A percentile compares a stretch with the other conserved stretches of the same genome.
Evolutionary conservation across 2,329 filamentous ascomycete species (phyloP).

Genomic region (Ilyonectria mors-panacis): DNA sequence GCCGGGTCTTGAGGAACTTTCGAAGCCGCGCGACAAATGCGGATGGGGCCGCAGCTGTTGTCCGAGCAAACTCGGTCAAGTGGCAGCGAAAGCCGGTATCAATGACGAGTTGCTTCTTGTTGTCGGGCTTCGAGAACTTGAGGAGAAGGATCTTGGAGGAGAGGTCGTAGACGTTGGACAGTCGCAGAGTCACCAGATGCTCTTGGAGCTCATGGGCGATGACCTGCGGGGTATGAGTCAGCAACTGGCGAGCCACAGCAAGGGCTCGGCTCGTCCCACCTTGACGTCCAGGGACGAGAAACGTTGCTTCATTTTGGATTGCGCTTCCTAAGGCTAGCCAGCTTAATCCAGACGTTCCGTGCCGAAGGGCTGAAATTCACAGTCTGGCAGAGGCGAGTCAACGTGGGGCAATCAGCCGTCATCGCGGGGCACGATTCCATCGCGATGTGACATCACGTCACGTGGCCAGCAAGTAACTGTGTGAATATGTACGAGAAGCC

Average conservation of each 20-base stretch:
- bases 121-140: slow-evolving; percentile 92
- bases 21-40: slow-evolving; percentile 87
- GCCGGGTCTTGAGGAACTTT: slow-evolving; percentile 88
- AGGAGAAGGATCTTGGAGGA: slow-evolving; percentile 95
- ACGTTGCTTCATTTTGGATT: slow-evolving; percentile 78
- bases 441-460: slow-evolving; percentile 39
- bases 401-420: slow-evolving; percentile 35
- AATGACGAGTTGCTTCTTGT: slow-evolving; percentile 90
- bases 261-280: slow-evolving; percentile 55
- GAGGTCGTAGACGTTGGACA: slow-evolving; percentile 96
- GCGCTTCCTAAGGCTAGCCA: slow-evolving; percentile 12
- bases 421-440: slow-evolving; percentile 34
- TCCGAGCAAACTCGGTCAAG: slow-evolving; percentile 89
- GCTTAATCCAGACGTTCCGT: slow-evolving; percentile 21
- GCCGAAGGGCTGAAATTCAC: slow-evolving; percentile 21
- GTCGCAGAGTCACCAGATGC: slow-evolving; percentile 81
- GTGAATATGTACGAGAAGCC: not conserved
- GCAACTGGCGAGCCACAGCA: slow-evolving; percentile 13
- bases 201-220: slow-evolving; percentile 93
- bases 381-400: slow-evolving; percentile 24
- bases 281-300: slow-evolving; percentile 86
- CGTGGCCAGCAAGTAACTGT: slow-evolving; percentile 25
- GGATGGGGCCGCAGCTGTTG: slow-evolving; percentile 87
- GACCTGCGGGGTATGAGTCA: slow-evolving; percentile 69
- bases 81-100: slow-evolving; percentile 98